phyloP scores from a whole-genome alignment of 805 yeast genomes.

The Suhomyces canberraensis region DNA sequence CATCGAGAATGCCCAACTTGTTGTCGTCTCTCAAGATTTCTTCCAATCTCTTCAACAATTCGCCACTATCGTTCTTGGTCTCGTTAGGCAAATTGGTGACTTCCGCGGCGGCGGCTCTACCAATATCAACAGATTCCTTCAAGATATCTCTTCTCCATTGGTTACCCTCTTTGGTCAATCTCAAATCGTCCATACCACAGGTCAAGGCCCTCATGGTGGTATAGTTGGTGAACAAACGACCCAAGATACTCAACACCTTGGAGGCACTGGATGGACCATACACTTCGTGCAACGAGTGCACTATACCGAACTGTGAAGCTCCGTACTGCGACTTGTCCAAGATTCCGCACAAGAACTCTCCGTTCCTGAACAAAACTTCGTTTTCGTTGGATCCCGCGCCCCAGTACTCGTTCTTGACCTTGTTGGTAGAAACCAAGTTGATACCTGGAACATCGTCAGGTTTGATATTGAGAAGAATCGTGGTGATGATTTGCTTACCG shows the following conservation, averaged over 20 bases:
- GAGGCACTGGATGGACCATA: conserved; percentile 93
- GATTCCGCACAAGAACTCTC: conserved; percentile 88
- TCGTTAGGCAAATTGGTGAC: conserved; percentile 76
- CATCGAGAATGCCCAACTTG: conserved; percentile 91
- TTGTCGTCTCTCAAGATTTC: conserved; percentile 92
- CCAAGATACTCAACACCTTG: conserved; percentile 83
- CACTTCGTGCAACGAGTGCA: conserved; percentile 93
- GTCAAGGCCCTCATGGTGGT: conserved; percentile 91
- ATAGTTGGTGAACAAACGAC: conserved; percentile 91
- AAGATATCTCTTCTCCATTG: conserved; percentile 82
- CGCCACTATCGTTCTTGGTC: conserved; percentile 52
- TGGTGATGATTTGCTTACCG: conserved; percentile 93
- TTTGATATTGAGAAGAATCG: conserved; percentile 83
- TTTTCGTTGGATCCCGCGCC: conserved; percentile 80
- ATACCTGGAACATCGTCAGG: conserved; percentile 90
- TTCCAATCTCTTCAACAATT: conserved; percentile 82
- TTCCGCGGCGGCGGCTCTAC: conserved; percentile 90
- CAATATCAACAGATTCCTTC: conserved; percentile 72
- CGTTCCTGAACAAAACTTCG: conserved; percentile 79
- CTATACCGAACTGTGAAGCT: conserved; percentile 94
- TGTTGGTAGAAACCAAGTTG: conserved; percentile 78
- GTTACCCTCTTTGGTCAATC: conserved; percentile 90
- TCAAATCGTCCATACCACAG: conserved; percentile 99
- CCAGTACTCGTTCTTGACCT: conserved; percentile 95
- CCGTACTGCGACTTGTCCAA: conserved; percentile 98